Conservation (phyloP, 1,284 basidiomycete genomes). For the Pseudozyma tsukubaensis region DNA sequence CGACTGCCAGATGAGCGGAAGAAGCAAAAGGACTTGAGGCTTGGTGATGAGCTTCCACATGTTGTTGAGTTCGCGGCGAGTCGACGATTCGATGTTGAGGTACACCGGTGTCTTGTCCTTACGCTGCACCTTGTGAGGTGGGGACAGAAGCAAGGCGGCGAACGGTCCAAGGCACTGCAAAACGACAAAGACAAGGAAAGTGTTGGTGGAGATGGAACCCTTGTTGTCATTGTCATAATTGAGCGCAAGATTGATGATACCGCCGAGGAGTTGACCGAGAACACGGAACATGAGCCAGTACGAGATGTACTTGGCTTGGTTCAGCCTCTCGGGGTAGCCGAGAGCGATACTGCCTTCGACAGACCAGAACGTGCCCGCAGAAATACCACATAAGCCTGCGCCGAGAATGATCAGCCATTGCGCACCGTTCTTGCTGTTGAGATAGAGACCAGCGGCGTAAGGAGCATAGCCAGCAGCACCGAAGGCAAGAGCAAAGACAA, state of each 20-base stretch:
- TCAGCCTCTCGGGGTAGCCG: constrained; percentile 64
- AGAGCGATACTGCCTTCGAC: constrained; percentile 52
- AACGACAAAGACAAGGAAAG: constrained; percentile 70
- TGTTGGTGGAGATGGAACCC: constrained; percentile 66
- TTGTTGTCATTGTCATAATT: constrained; percentile 60
- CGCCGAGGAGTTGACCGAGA: constrained; percentile 65
- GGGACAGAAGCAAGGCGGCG: constrained; percentile 62
- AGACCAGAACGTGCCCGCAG: constrained; percentile 69
- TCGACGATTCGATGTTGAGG: constrained; percentile 55
- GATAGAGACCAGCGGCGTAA: constrained; percentile 68
- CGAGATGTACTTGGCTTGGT: constrained; percentile 65
- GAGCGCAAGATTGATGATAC: constrained; percentile 69
- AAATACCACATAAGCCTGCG: constrained; percentile 68
- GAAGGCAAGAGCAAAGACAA: constrained; percentile 63
- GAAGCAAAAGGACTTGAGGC: constrained; percentile 55
- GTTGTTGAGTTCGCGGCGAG: constrained; percentile 56
- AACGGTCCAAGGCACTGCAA: constrained; percentile 68
- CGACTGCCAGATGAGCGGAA: constrained; percentile 61
- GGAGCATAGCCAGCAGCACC: constrained; percentile 65
- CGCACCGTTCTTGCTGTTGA: constrained; percentile 51
- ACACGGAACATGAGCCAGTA: constrained; percentile 68
- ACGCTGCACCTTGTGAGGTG: constrained; percentile 68
- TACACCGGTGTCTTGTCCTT: constrained; percentile 67
- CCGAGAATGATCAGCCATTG: constrained; percentile 69
- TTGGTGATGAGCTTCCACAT: constrained; percentile 54